Evolutionary conservation across 371 early-diverging fungal species (phyloP).

Genomic region (Basidiobolus meristosporus): DNA sequence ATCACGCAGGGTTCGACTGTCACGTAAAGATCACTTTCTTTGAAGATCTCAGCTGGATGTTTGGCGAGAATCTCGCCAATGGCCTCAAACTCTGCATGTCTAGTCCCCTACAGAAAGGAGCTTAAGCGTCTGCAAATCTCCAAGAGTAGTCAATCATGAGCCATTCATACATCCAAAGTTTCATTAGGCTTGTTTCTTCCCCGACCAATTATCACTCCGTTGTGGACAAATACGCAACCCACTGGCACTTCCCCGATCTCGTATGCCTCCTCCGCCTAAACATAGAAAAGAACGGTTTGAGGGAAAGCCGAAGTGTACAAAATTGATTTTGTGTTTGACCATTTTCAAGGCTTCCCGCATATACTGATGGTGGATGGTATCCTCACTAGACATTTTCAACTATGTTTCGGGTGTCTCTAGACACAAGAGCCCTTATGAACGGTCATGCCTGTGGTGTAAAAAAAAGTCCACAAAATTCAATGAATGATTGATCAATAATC

Average conservation of each 20-base stretch:
- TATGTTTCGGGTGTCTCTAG: no score
- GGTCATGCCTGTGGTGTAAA: no score
- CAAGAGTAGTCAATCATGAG: background rate
- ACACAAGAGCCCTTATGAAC: no score
- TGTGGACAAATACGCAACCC: constrained; percentile 89
- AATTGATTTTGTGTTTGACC: no score
- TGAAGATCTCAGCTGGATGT: constrained; percentile 19
- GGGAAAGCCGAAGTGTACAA: no score
- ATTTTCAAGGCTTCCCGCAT: no score
- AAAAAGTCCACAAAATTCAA: no score
- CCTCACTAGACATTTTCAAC: no score
- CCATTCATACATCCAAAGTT: constrained; percentile 51
- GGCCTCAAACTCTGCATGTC: constrained; percentile 84
- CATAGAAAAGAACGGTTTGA: background rate
- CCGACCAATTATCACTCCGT: constrained; percentile 35
- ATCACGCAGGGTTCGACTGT: constrained; percentile 99
- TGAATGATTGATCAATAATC: no score
- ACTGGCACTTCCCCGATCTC: constrained; percentile 88
- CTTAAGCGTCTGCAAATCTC: background rate
- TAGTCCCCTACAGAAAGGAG: constrained; percentile 43
- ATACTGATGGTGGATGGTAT: no score
- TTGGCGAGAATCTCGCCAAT: constrained; percentile 51
- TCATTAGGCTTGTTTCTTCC: constrained; percentile 78
- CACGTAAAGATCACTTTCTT: constrained; percentile 62
- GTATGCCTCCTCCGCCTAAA: constrained; percentile 74